phyloP scores from a whole-genome alignment of 2,329 filamentous ascomycete genomes.

The Aspergillus tamarii region DNA sequence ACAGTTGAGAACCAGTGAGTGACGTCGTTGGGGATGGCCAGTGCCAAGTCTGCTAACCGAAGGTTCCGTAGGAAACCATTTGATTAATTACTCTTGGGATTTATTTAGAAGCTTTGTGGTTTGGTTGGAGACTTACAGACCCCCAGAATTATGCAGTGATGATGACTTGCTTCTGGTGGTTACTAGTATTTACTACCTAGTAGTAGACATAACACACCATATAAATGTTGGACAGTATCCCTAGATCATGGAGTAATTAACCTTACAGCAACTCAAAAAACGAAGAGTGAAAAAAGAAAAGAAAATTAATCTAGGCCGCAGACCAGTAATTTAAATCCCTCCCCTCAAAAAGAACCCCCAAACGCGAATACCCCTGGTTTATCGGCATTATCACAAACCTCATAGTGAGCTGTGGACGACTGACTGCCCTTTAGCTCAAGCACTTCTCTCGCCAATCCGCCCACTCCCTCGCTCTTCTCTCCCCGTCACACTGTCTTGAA shows the following conservation, averaged over 20 bases:
- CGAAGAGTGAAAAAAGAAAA: background rate
- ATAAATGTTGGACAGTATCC: background rate
- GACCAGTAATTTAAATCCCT: background rate
- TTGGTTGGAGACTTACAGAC: background rate
- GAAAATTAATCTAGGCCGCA: background rate
- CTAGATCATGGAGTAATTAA: background rate
- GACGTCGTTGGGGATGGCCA: background rate
- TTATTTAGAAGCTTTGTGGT: conserved; percentile 3
- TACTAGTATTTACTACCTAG: background rate
- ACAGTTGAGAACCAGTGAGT: background rate
- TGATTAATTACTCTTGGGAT: background rate
- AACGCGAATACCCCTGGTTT: background rate
- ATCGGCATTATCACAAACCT: conserved; percentile 2
- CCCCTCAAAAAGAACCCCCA: background rate
- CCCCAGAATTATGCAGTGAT: background rate
- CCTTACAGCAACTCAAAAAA: background rate
- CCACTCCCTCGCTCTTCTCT: background rate
- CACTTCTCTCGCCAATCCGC: background rate
- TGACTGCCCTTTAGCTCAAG: background rate
- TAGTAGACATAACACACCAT: background rate
- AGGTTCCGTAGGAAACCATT: conserved; percentile 3
- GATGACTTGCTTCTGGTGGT: background rate
- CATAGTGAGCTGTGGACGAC: background rate
- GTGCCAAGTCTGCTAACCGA: conserved; percentile 4
- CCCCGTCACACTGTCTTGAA: background rate